phyloP scores from a whole-genome alignment of 202 grass and related monocot species.

The Hordeum pubiflorum region DNA sequence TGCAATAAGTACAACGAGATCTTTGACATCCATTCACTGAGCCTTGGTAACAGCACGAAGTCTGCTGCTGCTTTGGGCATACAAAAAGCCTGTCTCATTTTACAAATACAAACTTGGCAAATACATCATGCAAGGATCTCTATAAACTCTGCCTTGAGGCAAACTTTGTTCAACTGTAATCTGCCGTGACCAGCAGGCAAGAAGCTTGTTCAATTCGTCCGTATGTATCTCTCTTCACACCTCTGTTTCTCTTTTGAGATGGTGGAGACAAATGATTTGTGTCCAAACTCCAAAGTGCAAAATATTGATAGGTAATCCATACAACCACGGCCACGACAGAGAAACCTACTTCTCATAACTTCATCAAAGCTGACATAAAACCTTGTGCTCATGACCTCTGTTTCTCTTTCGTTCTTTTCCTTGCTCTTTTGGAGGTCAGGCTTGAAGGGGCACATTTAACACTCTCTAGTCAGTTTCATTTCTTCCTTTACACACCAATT shows the following conservation, averaged over 20 bases:
- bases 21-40: neutral
- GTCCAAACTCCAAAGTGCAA: neutral
- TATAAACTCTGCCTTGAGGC: neutral
- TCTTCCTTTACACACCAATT: neutral
- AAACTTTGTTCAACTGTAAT: neutral
- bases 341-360: neutral
- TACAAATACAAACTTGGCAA: neutral
- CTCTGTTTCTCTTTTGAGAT: neutral
- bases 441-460: neutral
- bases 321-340: neutral
- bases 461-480: neutral
- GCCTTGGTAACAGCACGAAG: neutral
- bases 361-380: neutral
- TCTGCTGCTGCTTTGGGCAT: neutral
- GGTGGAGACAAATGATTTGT: neutral
- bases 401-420: constrained; percentile 9
- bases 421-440: neutral
- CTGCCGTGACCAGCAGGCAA: neutral
- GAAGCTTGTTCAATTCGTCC: neutral
- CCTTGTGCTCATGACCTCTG: neutral
- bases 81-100: neutral
- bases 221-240: neutral
- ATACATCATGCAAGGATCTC: neutral
- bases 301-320: neutral
- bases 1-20: neutral